Percentiles rank a stretch among this genome's conserved stretches.
phyloP scores from a whole-genome alignment of 257 asterid species.

The Nicotiana otophora region DNA sequence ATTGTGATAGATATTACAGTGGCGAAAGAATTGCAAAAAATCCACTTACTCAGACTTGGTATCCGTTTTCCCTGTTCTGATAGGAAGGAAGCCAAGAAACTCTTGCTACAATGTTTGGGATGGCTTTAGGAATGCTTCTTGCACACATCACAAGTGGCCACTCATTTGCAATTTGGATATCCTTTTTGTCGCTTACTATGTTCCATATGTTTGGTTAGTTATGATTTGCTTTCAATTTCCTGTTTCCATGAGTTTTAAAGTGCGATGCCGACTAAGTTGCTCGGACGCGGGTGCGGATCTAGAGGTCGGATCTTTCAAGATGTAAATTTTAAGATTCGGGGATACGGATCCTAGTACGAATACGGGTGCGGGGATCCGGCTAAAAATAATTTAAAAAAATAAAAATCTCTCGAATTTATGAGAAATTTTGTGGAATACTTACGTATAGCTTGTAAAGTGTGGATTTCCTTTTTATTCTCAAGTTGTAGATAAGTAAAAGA shows the following conservation, averaged over 20 bases:
- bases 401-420: no score
- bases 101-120: slow-evolving; percentile 92
- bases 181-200: slow-evolving; percentile 83
- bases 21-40: slow-evolving; percentile 1
- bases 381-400: no score
- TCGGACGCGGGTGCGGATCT: no score
- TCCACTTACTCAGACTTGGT: not conserved
- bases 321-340: no score
- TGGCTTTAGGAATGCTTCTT: slow-evolving; percentile 95
- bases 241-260: not conserved
- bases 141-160: slow-evolving; percentile 79
- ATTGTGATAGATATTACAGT: not conserved
- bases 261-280: not conserved
- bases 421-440: no score
- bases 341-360: no score
- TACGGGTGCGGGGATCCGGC: no score
- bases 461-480: no score
- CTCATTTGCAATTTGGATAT: slow-evolving; percentile 72
- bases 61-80: slow-evolving; percentile 7
- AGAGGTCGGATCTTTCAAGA: no score
- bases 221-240: slow-evolving; percentile 25
- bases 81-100: slow-evolving; percentile 99
- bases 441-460: no score
- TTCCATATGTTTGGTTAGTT: slow-evolving; percentile 99
- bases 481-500: no score